A percentile compares a stretch with the other conserved stretches of the same genome.
Conservation (phyloP, 2,329 filamentous ascomycete genomes). For the Hymenoscyphus albidus region DNA sequence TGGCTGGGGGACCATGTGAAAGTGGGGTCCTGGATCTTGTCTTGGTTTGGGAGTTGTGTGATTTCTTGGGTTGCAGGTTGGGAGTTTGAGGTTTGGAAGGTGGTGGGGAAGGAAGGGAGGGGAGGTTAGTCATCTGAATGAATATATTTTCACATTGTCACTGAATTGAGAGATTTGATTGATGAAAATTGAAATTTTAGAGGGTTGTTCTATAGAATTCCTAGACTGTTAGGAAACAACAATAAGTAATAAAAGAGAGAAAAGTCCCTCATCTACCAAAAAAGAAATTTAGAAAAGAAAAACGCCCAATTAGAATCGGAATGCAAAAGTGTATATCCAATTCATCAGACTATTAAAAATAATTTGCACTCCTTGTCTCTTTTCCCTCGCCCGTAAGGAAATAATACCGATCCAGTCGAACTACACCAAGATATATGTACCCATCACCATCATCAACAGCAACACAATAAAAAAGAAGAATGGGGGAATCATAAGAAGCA, state of each 20-base stretch:
- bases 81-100: too few species aligned
- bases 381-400: neutral
- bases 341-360: constrained; percentile 28
- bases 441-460: constrained; percentile 7
- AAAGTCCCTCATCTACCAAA: neutral
- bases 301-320: constrained; percentile 10
- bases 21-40: too few species aligned
- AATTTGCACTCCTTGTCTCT: constrained; percentile 14
- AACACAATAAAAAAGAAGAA: constrained; percentile 7
- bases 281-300: neutral
- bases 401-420: constrained; percentile 28
- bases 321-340: constrained; percentile 29
- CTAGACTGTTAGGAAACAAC: neutral
- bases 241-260: neutral
- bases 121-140: too few species aligned
- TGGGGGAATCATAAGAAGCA: neutral
- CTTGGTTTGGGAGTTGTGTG: too few species aligned
- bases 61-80: too few species aligned
- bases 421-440: constrained; percentile 24
- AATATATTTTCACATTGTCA: too few species aligned
- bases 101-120: too few species aligned
- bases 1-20: too few species aligned
- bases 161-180: too few species aligned
- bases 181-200: too few species aligned
- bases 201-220: neutral